Conservation (phyloP, 306 rosid genomes). For the Quercus robur region DNA sequence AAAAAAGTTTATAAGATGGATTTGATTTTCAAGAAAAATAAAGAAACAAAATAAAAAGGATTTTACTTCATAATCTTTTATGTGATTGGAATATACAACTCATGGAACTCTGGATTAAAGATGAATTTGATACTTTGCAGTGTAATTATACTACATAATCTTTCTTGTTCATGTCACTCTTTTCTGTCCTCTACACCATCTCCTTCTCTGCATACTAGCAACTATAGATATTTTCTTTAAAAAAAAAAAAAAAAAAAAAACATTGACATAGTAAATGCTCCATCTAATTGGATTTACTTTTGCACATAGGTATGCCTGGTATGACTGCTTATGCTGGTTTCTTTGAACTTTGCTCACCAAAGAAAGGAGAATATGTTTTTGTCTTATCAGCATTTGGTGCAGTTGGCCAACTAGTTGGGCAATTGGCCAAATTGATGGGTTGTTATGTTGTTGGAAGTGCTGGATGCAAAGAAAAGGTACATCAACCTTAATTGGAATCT, state of each 20-base stretch:
- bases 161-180: no score
- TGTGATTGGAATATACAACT: background rate
- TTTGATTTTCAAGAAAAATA: background rate
- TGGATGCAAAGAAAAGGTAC: no score
- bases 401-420: no score
- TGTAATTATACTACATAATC: no score
- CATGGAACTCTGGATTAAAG: no score
- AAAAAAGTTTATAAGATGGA: background rate
- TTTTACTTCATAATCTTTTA: background rate
- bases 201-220: background rate
- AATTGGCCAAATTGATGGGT: no score
- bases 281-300: background rate
- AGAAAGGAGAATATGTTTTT: slow-evolving; percentile 50
- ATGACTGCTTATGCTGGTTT: slow-evolving; percentile 52
- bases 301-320: slow-evolving; percentile 45
- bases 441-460: no score
- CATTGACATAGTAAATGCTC: background rate
- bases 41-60: background rate
- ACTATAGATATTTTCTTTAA: background rate
- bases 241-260: background rate
- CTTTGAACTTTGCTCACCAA: slow-evolving; percentile 42
- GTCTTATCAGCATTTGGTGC: slow-evolving; percentile 37
- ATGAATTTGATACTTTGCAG: no score
- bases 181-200: no score
- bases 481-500: no score